These are phyloP conservation scores for Phytophthora fragariaefolia DNA, from an alignment of 352 stramenopile species.

Conservation along the genomic window DNA sequence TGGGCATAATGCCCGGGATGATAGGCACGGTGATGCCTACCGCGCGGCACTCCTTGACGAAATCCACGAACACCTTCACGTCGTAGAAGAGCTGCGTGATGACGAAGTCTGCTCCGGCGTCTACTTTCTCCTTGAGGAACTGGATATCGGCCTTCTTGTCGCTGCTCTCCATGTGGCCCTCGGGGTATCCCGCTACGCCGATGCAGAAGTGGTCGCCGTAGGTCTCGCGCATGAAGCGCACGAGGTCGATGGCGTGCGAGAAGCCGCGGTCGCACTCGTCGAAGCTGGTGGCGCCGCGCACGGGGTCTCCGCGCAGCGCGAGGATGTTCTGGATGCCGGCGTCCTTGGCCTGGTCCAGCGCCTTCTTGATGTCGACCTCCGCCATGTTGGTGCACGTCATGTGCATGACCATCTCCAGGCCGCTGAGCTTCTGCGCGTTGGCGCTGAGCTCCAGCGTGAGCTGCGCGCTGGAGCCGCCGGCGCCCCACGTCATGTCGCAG, in stretches of 20 bases:
- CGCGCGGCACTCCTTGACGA: conserved; percentile 91
- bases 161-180: conserved; percentile 95
- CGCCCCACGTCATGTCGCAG: conserved; percentile 99
- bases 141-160: conserved; percentile 93
- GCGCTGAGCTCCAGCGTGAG: conserved; percentile 96
- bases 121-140: conserved; percentile 98
- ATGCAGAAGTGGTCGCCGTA: conserved; percentile 98
- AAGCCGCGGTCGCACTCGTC: conserved; percentile 93
- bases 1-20: conserved; percentile 99
- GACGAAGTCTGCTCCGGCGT: conserved; percentile 98
- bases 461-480: conserved; percentile 95
- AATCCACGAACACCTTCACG: conserved; percentile 94
- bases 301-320: conserved; percentile 96
- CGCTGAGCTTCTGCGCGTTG: conserved; percentile 92
- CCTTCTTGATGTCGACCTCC: conserved; percentile 91
- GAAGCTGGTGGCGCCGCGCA: conserved; percentile 89
- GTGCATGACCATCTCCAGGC: conserved; percentile 95
- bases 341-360: conserved; percentile 91
- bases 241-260: conserved; percentile 96
- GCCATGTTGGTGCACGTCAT: conserved; percentile 99
- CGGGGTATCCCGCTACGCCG: conserved; percentile 97
- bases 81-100: conserved; percentile 99
- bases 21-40: conserved; percentile 95
- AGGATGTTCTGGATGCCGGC: conserved; percentile 99
- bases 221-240: conserved; percentile 96